A percentile compares a stretch with the other conserved stretches of the same genome.
These are phyloP conservation scores for Ochetophila trinervis DNA, from an alignment of 306 rosid species.

Conservation along the genomic window DNA sequence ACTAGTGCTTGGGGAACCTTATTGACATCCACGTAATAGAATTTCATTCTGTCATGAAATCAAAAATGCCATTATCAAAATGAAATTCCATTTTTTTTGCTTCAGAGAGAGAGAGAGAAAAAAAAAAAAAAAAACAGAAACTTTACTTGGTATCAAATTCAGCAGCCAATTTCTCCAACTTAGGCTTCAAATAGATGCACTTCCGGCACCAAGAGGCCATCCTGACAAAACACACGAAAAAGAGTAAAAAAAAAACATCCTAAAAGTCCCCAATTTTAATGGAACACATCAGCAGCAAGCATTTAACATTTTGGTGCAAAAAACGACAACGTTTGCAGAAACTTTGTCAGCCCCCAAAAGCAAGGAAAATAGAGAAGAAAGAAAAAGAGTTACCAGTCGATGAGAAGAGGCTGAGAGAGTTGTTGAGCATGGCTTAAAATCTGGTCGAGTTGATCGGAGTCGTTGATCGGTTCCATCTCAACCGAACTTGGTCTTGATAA, in stretches of 20 bases:
- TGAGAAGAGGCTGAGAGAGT: constrained; percentile 57
- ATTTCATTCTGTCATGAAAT: constrained; percentile 43
- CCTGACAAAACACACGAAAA: constrained; percentile 36
- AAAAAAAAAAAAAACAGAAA: neutral
- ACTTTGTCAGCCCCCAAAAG: neutral
- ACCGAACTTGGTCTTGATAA: constrained; percentile 43
- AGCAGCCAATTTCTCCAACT: constrained; percentile 82
- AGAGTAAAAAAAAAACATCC: too few species aligned
- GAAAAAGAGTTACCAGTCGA: constrained; percentile 58
- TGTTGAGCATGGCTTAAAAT: constrained; percentile 53
- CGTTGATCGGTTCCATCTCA: constrained; percentile 61
- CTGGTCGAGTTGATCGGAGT: constrained; percentile 66
- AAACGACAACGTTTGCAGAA: neutral
- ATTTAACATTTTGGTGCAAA: neutral
- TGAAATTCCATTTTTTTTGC: neutral
- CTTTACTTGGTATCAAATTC: constrained; percentile 65
- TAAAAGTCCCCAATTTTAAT: neutral
- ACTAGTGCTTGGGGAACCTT: constrained; percentile 84
- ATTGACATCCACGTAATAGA: constrained; percentile 83
- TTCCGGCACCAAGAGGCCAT: constrained; percentile 97
- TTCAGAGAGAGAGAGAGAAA: neutral
- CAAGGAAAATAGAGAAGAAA: neutral
- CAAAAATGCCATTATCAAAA: neutral
- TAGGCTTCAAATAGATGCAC: constrained; percentile 94
- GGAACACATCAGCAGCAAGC: neutral